Evolutionary conservation across 129 eudicot species (phyloP).

Genomic region (Arctium minus): DNA sequence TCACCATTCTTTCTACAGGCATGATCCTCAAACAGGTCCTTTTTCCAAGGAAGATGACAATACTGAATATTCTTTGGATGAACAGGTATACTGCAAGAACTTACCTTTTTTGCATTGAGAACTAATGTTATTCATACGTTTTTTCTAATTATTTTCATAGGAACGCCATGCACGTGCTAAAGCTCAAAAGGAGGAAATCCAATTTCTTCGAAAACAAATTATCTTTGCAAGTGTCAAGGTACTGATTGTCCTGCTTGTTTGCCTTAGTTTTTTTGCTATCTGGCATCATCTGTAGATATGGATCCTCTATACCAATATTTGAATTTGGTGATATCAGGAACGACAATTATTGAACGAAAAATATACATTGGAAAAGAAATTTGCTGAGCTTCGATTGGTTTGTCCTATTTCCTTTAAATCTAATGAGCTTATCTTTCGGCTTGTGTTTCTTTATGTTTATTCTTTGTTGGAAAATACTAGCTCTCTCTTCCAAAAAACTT

Average conservation of each 20-base stretch:
- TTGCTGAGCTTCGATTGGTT: slow-evolving; percentile 90
- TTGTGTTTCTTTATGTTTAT: slow-evolving; percentile 5
- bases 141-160: slow-evolving; percentile 34
- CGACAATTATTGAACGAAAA: slow-evolving; percentile 86
- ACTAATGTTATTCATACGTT: background rate
- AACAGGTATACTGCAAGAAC: slow-evolving; percentile 42
- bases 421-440: slow-evolving; percentile 11
- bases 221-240: slow-evolving; percentile 71
- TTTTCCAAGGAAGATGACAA: slow-evolving; percentile 52
- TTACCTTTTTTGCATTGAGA: background rate
- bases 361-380: slow-evolving; percentile 71
- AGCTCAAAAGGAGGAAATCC: slow-evolving; percentile 69
- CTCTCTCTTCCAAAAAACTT: background rate
- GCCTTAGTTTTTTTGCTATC: background rate
- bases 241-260: slow-evolving; percentile 10
- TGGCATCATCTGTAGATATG: background rate
- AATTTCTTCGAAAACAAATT: slow-evolving; percentile 60
- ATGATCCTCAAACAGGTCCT: slow-evolving; percentile 42
- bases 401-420: slow-evolving; percentile 13
- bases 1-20: slow-evolving; percentile 34
- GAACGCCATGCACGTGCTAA: slow-evolving; percentile 53
- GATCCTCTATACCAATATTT: slow-evolving; percentile 13
- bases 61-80: slow-evolving; percentile 40
- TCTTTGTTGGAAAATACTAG: background rate
- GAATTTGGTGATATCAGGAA: slow-evolving; percentile 50